These are phyloP conservation scores for Taphrina populina DNA, from an alignment of 1,139 yeast genomes.

Conservation along the genomic window DNA sequence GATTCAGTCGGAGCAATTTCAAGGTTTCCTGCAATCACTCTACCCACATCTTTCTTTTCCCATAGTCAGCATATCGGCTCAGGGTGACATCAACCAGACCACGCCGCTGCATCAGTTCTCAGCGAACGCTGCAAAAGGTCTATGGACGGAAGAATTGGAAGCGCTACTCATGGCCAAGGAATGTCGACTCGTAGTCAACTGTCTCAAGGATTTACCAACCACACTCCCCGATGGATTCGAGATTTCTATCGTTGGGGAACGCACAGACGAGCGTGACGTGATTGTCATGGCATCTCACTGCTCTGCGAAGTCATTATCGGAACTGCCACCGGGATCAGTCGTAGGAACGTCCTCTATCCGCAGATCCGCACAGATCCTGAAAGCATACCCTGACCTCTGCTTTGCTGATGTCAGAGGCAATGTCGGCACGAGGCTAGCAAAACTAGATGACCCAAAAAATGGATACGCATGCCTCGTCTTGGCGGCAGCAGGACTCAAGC, in stretches of 20 bases:
- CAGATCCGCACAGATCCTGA: conserved; percentile 75
- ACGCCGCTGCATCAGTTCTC: conserved; percentile 81
- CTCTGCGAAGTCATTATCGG: conserved; percentile 60
- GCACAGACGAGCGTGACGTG: conserved; percentile 75
- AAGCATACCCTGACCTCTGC: conserved; percentile 56
- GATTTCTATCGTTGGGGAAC: conserved; percentile 77
- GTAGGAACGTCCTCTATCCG: conserved; percentile 95
- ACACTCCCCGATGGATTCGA: conserved; percentile 83
- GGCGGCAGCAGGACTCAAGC: conserved; percentile 86
- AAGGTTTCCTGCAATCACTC: conserved; percentile 55
- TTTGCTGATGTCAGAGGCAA: conserved; percentile 61
- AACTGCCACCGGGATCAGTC: conserved; percentile 77
- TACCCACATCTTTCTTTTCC: conserved; percentile 68
- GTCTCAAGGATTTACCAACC: conserved; percentile 94
- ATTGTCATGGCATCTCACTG: conserved; percentile 74
- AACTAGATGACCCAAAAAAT: conserved; percentile 68
- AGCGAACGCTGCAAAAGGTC: conserved; percentile 73
- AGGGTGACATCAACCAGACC: conserved; percentile 84
- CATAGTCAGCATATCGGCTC: conserved; percentile 74
- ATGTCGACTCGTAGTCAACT: conserved; percentile 87
- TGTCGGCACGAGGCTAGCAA: conserved; percentile 67
- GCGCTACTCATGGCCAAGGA: conserved; percentile 66
- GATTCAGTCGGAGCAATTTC: conserved; percentile 75
- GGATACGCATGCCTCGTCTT: conserved; percentile 73
- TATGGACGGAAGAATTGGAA: conserved; percentile 96